Evolutionary conservation across 306 rosid genomes (phyloP).

Genomic region (Sesbania bispinosa): DNA sequence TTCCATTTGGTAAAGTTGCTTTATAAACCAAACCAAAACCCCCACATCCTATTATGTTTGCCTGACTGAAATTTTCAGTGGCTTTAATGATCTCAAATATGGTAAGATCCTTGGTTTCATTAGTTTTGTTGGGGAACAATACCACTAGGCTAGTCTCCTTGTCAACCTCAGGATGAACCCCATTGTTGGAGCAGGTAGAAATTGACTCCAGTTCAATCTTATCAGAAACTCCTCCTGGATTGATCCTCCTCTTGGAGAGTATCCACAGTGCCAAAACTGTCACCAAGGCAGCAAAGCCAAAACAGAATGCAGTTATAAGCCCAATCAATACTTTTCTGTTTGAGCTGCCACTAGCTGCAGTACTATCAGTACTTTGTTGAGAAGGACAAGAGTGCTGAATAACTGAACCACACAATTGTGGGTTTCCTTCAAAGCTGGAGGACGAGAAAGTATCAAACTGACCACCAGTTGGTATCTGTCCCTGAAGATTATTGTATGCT

Average conservation of each 20-base stretch:
- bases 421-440: slow-evolving; percentile 71
- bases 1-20: slow-evolving; percentile 73
- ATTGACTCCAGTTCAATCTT: slow-evolving; percentile 61
- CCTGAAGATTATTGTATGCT: slow-evolving; percentile 73
- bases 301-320: slow-evolving; percentile 39
- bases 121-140: slow-evolving; percentile 60
- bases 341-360: slow-evolving; percentile 26
- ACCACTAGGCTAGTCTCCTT: slow-evolving; percentile 79
- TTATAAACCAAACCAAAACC: slow-evolving; percentile 96
- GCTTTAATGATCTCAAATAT: slow-evolving; percentile 79
- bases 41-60: slow-evolving; percentile 90
- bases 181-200: slow-evolving; percentile 51
- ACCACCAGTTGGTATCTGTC: slow-evolving; percentile 71
- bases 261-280: slow-evolving; percentile 60
- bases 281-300: slow-evolving; percentile 46
- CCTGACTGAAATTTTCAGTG: slow-evolving; percentile 86
- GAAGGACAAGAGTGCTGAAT: slow-evolving; percentile 56
- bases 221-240: slow-evolving; percentile 72
- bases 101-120: slow-evolving; percentile 69
- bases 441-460: slow-evolving; percentile 74
- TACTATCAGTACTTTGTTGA: not conserved
- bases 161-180: slow-evolving; percentile 56
- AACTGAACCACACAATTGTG: slow-evolving; percentile 54
- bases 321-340: slow-evolving; percentile 48
- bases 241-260: slow-evolving; percentile 77